phyloP scores from a whole-genome alignment of 306 rosid genomes.

The Lathyrus sativus region DNA sequence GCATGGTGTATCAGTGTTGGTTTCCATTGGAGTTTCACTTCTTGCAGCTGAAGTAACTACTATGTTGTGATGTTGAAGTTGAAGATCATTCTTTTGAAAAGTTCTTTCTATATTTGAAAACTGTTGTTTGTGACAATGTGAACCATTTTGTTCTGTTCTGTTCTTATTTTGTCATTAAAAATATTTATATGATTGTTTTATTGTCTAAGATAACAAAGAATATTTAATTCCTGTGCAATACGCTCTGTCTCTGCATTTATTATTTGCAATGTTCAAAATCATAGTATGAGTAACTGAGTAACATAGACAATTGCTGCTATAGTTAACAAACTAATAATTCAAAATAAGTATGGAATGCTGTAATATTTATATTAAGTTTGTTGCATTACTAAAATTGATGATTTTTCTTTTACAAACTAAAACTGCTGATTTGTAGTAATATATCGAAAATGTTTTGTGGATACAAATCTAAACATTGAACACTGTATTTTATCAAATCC shows the following conservation, averaged over 20 bases:
- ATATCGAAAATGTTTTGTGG: no score
- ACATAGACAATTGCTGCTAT: background rate
- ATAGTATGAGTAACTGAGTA: background rate
- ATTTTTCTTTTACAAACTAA: no score
- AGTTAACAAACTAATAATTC: background rate
- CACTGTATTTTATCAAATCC: no score
- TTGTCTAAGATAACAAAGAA: slow-evolving; percentile 24
- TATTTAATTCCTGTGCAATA: slow-evolving; percentile 20
- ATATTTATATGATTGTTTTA: slow-evolving; percentile 27
- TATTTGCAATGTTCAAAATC: slow-evolving; percentile 14
- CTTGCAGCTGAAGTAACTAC: slow-evolving; percentile 24
- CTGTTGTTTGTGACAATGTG: slow-evolving; percentile 25
- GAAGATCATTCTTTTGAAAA: background rate
- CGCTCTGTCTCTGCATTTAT: background rate
- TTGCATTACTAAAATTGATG: background rate
- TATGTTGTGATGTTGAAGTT: slow-evolving; percentile 18
- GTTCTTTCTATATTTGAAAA: slow-evolving; percentile 3
- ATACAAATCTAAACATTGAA: no score
- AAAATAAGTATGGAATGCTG: background rate
- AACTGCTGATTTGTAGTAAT: no score
- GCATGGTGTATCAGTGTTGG: slow-evolving; percentile 26
- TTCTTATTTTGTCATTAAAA: slow-evolving; percentile 33
- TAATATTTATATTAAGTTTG: slow-evolving; percentile 6
- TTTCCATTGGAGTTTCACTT: slow-evolving; percentile 39
- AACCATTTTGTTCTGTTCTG: slow-evolving; percentile 22